Conservation (phyloP, 768 basidiomycete species). For the Pisolithus albus region DNA sequence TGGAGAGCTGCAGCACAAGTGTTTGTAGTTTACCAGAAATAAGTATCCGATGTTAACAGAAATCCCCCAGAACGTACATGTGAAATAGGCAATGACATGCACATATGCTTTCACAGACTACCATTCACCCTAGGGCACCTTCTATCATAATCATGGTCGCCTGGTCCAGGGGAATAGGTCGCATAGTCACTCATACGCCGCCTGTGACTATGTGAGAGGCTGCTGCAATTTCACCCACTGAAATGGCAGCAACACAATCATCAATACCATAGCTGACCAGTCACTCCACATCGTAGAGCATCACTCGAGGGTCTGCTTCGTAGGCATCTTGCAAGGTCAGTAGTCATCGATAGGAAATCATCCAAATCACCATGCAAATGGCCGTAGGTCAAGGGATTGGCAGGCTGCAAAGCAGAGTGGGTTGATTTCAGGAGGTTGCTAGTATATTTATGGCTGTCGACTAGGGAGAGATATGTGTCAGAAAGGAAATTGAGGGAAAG, state of each 20-base stretch:
- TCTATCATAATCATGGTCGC: too few species aligned
- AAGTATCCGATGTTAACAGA: too few species aligned
- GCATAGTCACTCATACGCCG: too few species aligned
- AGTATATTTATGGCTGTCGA: conserved; percentile 23
- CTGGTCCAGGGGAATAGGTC: too few species aligned
- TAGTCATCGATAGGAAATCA: conserved; percentile 11
- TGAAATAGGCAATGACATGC: too few species aligned
- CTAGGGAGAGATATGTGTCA: conserved; percentile 31
- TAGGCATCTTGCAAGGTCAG: conserved; percentile 9
- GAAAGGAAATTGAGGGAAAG: conserved; percentile 18
- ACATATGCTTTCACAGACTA: too few species aligned
- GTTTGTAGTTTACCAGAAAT: too few species aligned
- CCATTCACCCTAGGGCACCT: too few species aligned
- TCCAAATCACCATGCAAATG: conserved; percentile 9
- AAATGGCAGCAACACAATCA: conserved; percentile 24
- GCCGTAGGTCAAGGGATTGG: conserved; percentile 1
- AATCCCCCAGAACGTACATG: too few species aligned
- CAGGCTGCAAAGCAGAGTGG: conserved; percentile 1
- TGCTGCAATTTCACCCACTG: conserved; percentile 8
- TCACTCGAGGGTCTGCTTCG: conserved; percentile 4
- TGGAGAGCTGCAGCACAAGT: too few species aligned
- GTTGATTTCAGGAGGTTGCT: conserved; percentile 7
- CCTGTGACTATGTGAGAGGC: too few species aligned
- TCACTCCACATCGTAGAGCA: conserved; percentile 34
- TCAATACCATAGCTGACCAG: conserved; percentile 26